Percentiles rank a stretch among this genome's conserved stretches.
phyloP scores from a whole-genome alignment of 1,139 yeast species.

The Blastobotrys apis region DNA sequence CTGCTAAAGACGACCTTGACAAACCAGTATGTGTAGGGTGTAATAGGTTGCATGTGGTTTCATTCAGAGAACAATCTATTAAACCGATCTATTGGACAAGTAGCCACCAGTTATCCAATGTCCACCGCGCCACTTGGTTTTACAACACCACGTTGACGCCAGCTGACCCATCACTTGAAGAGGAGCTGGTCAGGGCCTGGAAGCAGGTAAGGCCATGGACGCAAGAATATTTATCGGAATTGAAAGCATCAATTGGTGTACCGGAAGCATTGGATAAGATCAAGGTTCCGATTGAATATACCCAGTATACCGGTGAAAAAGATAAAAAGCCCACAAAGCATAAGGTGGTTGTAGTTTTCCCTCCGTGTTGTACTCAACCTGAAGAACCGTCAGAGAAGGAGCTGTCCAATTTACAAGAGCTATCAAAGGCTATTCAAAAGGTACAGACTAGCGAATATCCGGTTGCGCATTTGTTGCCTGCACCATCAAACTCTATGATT shows the following conservation, averaged over 20 bases:
- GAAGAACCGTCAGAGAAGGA: conserved; percentile 5
- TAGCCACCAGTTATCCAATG: conserved; percentile 28
- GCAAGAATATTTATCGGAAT: conserved; percentile 30
- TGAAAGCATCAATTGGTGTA: conserved; percentile 30
- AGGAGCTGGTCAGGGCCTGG: conserved; percentile 28
- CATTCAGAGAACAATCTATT: conserved; percentile 23
- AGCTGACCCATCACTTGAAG: conserved; percentile 34
- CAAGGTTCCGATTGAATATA: conserved; percentile 26
- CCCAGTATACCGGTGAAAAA: conserved; percentile 18
- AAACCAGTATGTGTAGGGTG: conserved; percentile 34
- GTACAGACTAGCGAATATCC: conserved; percentile 18
- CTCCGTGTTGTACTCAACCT: conserved; percentile 23
- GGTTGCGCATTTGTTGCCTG: conserved; percentile 25
- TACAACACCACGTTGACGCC: conserved; percentile 35
- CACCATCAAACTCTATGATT: conserved; percentile 19
- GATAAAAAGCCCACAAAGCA: conserved; percentile 16
- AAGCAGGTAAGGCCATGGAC: conserved; percentile 34
- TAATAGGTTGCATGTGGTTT: conserved; percentile 35
- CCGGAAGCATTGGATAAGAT: conserved; percentile 34
- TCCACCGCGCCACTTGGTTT: conserved; percentile 36
- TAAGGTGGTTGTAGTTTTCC: conserved; percentile 29
- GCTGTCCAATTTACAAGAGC: conserved; percentile 5
- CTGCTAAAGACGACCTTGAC: conserved; percentile 8
- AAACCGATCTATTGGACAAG: conserved; percentile 39
- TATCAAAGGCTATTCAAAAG: conserved; percentile 10